Percentiles rank a stretch among this genome's conserved stretches.
phyloP scores from a whole-genome alignment of 495 filamentous ascomycete genomes.

The Neurospora pannonica region DNA sequence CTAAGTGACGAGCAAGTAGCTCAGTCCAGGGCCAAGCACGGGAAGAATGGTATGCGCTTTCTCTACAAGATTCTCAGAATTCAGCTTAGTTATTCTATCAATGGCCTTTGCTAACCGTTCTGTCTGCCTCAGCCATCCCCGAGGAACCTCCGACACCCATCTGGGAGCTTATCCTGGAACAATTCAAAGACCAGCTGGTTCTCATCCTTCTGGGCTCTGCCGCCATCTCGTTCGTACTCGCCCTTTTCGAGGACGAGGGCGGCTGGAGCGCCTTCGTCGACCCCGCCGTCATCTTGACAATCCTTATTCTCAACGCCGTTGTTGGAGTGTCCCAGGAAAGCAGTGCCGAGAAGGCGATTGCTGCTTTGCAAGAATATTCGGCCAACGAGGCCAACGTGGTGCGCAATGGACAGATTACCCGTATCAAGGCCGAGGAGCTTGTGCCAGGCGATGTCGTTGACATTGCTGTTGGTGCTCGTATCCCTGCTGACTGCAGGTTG shows the following conservation, averaged over 20 bases:
- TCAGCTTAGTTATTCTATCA: background rate
- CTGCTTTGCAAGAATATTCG: constrained; percentile 96
- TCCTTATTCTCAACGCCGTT: constrained; percentile 90
- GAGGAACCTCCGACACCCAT: constrained; percentile 96
- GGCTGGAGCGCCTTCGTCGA: constrained; percentile 99
- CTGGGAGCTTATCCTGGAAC: constrained; percentile 93
- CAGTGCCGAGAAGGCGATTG: constrained; percentile 97
- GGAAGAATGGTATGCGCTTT: constrained; percentile 66
- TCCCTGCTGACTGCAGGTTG: constrained; percentile 93
- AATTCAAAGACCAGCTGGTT: constrained; percentile 98
- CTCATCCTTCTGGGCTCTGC: constrained; percentile 91
- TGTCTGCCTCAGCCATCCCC: constrained; percentile 57
- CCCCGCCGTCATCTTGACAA: constrained; percentile 92
- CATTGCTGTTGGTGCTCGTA: constrained; percentile 82
- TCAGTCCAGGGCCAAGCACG: constrained; percentile 55
- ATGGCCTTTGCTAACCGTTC: background rate
- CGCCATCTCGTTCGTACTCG: constrained; percentile 87
- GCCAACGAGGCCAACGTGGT: constrained; percentile 95
- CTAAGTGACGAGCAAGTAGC: constrained; percentile 62
- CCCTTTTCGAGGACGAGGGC: constrained; percentile 85
- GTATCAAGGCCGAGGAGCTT: constrained; percentile 86
- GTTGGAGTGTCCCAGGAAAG: constrained; percentile 98
- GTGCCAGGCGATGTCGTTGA: constrained; percentile 92
- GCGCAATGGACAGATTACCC: constrained; percentile 62
- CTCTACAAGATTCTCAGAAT: background rate